Conservation (phyloP, 768 basidiomycete species). For the Leccinum boreale region DNA sequence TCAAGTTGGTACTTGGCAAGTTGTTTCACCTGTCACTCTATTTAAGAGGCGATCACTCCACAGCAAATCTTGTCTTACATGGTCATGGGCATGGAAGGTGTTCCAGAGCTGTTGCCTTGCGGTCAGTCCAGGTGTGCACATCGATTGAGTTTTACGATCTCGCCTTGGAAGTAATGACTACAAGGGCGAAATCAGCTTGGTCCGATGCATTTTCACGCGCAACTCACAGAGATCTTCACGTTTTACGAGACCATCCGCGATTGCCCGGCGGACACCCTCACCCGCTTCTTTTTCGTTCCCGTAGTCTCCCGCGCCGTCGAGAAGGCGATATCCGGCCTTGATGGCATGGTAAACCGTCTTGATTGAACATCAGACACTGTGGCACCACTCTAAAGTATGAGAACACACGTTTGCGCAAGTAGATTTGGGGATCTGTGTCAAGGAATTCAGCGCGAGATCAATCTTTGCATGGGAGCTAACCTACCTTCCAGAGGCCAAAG, state of each 20-base stretch:
- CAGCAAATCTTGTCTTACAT: conserved; percentile 40
- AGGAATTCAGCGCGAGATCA: background rate
- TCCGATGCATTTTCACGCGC: background rate
- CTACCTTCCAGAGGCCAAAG: conserved; percentile 71
- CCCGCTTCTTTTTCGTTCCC: conserved; percentile 89
- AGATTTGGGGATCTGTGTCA: conserved; percentile 50
- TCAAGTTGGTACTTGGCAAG: conserved; percentile 61
- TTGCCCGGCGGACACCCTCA: conserved; percentile 72
- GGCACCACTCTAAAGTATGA: background rate
- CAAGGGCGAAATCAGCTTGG: background rate
- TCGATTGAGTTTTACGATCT: conserved; percentile 4
- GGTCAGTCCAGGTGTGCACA: conserved; percentile 5
- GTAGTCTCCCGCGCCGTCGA: conserved; percentile 85
- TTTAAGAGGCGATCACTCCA: background rate
- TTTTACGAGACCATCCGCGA: conserved; percentile 78
- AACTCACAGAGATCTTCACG: conserved; percentile 81
- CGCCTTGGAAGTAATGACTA: conserved; percentile 84
- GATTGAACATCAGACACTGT: conserved; percentile 2
- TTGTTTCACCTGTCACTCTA: conserved; percentile 45
- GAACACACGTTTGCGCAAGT: conserved; percentile 56
- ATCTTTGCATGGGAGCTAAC: conserved; percentile 4
- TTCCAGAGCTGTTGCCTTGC: conserved; percentile 69
- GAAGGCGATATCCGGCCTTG: conserved; percentile 81
- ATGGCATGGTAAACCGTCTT: conserved; percentile 83
- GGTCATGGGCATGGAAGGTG: conserved; percentile 79